phyloP scores from a whole-genome alignment of 2,329 filamentous ascomycete genomes.

The Hymenotorrendiella dingleyae region DNA sequence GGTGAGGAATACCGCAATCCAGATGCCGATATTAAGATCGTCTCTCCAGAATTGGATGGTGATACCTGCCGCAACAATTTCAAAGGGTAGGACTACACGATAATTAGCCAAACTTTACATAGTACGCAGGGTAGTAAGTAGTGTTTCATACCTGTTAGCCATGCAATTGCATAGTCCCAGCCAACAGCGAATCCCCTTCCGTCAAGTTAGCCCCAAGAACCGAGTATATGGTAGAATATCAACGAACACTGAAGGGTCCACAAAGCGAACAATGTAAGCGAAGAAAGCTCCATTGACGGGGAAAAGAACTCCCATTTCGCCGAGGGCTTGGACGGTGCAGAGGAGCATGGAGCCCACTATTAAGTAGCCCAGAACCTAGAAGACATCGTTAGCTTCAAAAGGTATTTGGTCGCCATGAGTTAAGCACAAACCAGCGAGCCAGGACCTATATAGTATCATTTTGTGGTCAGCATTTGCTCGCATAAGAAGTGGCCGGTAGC shows the following conservation, averaged over 20 bases:
- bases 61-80: constrained; percentile 47
- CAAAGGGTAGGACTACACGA: constrained; percentile 41
- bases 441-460: too few relatives aligned
- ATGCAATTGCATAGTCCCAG: constrained; percentile 46
- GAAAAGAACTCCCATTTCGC: constrained; percentile 53
- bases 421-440: constrained; percentile 13
- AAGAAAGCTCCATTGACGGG: constrained; percentile 59
- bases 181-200: constrained; percentile 45
- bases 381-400: not conserved
- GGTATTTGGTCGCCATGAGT: not conserved
- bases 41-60: constrained; percentile 49
- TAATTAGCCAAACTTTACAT: not conserved
- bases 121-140: not conserved
- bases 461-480: too few relatives aligned
- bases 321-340: constrained; percentile 53
- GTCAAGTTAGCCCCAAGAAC: not conserved
- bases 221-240: not conserved
- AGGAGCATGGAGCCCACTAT: constrained; percentile 41
- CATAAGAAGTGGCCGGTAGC: too few relatives aligned
- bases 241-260: constrained; percentile 49
- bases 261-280: constrained; percentile 54
- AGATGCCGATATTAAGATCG: constrained; percentile 44
- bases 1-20: constrained; percentile 51
- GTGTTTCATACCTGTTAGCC: constrained; percentile 32
- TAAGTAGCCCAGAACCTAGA: constrained; percentile 12